phyloP scores from a whole-genome alignment of 192 early-diverging fungal species.

The Entomortierella parvispora region DNA sequence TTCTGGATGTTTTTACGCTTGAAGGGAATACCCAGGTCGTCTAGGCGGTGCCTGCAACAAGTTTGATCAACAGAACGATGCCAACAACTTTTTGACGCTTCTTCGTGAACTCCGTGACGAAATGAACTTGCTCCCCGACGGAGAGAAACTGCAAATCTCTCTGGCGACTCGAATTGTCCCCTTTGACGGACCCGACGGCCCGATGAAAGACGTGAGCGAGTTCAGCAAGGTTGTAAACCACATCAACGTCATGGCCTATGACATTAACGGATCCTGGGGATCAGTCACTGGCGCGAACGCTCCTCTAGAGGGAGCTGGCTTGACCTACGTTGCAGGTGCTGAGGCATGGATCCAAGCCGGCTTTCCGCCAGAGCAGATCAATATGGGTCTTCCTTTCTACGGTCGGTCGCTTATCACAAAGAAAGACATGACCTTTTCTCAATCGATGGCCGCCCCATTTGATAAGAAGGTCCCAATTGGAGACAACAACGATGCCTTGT shows the following conservation, averaged over 20 bases:
- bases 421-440: constrained; percentile 4
- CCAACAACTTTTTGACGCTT: constrained; percentile 68
- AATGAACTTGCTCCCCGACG: constrained; percentile 53
- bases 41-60: constrained; percentile 68
- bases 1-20: not conserved
- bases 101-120: constrained; percentile 65
- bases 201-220: constrained; percentile 63
- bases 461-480: constrained; percentile 55
- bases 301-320: constrained; percentile 37
- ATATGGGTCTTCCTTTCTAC: constrained; percentile 70
- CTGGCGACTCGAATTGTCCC: constrained; percentile 71
- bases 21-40: constrained; percentile 78
- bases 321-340: constrained; percentile 60
- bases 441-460: constrained; percentile 34
- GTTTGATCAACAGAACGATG: constrained; percentile 65
- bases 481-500: constrained; percentile 65
- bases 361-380: constrained; percentile 69
- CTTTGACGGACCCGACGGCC: constrained; percentile 62
- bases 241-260: constrained; percentile 78
- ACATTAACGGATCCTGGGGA: constrained; percentile 55
- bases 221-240: constrained; percentile 69
- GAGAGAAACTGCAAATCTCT: constrained; percentile 63
- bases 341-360: constrained; percentile 65
- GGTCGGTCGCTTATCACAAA: constrained; percentile 58
- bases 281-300: constrained; percentile 59